Evolutionary conservation across 371 early-diverging fungal species (phyloP), one percentile per base, ranked within the genome.

Genomic region (Rhizopus microsporus): DNA sequence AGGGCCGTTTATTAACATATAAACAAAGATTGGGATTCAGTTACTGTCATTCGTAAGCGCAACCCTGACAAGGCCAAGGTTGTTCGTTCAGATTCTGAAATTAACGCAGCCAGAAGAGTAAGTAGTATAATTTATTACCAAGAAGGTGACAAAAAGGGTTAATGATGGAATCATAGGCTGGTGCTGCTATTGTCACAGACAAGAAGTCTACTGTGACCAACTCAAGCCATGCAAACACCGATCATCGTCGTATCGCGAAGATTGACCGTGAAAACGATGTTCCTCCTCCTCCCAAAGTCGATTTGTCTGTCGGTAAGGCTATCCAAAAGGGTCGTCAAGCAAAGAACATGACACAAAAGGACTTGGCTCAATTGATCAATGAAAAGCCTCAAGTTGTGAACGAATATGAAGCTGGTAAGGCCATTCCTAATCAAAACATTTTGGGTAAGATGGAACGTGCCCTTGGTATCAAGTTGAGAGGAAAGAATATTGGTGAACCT

Each of bases 361-460:
- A 95, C 16, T 80, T 97, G 31, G 95, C 90, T 48, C 86, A 78
- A 57, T 74, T 75, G 65, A 83, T 93, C 54, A 92, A 91, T 55
- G 94, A 94, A 65, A 92, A 91, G 82, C 86, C 86, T 65, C 88
- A 86, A 60, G 84, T 89, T 59, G 88, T 80, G 64, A 86, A 89
- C 71, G 96, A 95, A 67, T 97, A 94, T 59, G 98, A 97, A 72
- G 74, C 85, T 63, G 92, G 94, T 75, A 88, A 71, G 84, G 86
- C 91, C 42, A 86, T 91, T 66, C 96, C 96, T 51, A 94, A 94
- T 81, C 96, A 94, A 75, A 93, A 95, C 74, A 75, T 95, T 40
- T 82, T 97, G 37, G 85, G 82, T 43, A 95, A 95, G 80, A 69
- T 97, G 74, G 96, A 97, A 79, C 84, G 95, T 52, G 88, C 81